phyloP scores from a whole-genome alignment of 2,329 filamentous ascomycete species.

The Fusarium camptoceras region DNA sequence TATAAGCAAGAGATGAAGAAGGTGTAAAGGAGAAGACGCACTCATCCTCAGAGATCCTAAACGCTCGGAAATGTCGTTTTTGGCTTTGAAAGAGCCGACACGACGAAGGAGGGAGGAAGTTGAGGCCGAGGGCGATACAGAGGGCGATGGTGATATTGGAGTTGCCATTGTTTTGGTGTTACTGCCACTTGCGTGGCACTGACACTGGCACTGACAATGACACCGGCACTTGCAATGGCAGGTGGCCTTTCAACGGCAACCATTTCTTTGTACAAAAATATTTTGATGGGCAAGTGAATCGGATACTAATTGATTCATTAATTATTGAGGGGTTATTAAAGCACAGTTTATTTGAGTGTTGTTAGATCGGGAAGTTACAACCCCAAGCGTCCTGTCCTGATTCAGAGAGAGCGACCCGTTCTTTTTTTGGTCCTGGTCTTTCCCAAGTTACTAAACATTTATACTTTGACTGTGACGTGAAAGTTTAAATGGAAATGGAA shows the following conservation, averaged over 20 bases:
- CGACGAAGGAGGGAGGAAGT: slow-evolving; percentile 32
- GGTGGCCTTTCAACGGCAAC: background rate
- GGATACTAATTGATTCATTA: no score
- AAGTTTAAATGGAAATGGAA: background rate
- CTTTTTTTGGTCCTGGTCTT: slow-evolving; percentile 5
- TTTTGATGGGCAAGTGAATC: background rate
- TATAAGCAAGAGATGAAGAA: background rate
- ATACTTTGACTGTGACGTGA: background rate
- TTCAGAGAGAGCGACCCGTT: slow-evolving; percentile 1
- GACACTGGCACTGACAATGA: slow-evolving; percentile 1
- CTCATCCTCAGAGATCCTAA: slow-evolving; percentile 32
- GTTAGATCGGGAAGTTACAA: slow-evolving; percentile 15
- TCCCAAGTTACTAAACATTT: background rate
- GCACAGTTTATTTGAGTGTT: background rate
- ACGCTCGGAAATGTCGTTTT: slow-evolving; percentile 25
- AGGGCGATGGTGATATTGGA: slow-evolving; percentile 18
- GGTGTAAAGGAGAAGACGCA: slow-evolving; percentile 10
- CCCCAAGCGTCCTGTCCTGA: slow-evolving; percentile 4
- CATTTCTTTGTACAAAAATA: slow-evolving; percentile 4
- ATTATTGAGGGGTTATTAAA: slow-evolving; percentile 14
- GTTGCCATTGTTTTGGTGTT: slow-evolving; percentile 17
- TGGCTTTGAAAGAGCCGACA: slow-evolving; percentile 22
- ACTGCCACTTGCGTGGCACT: slow-evolving; percentile 6
- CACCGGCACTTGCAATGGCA: slow-evolving; percentile 1
- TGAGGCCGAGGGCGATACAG: slow-evolving; percentile 23